These are phyloP conservation scores for Peronospora farinosa DNA, from an alignment of 352 stramenopile genomes.

Conservation along the genomic window DNA sequence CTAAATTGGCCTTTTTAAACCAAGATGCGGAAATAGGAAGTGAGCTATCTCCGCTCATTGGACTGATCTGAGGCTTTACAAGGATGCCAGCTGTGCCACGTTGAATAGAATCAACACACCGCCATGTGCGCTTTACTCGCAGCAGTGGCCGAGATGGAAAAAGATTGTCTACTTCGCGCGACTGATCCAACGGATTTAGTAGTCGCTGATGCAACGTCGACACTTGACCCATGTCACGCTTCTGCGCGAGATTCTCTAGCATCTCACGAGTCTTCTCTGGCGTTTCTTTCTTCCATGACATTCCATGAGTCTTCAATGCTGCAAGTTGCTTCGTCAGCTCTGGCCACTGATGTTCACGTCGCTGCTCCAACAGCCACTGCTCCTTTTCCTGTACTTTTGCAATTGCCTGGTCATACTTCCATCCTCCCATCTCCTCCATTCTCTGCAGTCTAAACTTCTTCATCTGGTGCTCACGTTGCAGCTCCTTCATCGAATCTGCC, in stretches of 20 bases:
- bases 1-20: slow-evolving; percentile 85
- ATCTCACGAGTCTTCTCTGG: slow-evolving; percentile 13
- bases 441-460: slow-evolving; percentile 66
- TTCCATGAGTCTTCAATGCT: slow-evolving; percentile 13
- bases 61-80: slow-evolving; percentile 88
- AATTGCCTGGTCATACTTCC: slow-evolving; percentile 61
- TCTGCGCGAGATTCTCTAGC: slow-evolving; percentile 25
- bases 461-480: slow-evolving; percentile 81
- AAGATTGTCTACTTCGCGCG: slow-evolving; percentile 37
- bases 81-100: slow-evolving; percentile 72
- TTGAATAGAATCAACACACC: slow-evolving; percentile 80
- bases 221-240: slow-evolving; percentile 41
- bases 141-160: slow-evolving; percentile 63
- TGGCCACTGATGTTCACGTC: slow-evolving; percentile 52
- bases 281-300: slow-evolving; percentile 6
- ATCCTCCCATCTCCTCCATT: slow-evolving; percentile 66
- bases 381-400: slow-evolving; percentile 47
- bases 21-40: slow-evolving; percentile 67
- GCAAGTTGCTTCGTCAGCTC: slow-evolving; percentile 46
- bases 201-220: slow-evolving; percentile 58
- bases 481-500: slow-evolving; percentile 63
- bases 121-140: slow-evolving; percentile 78
- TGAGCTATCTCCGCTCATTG: slow-evolving; percentile 85
- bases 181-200: slow-evolving; percentile 59
- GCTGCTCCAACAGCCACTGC: slow-evolving; percentile 53